Evolutionary conservation across 2,329 filamentous ascomycete genomes (phyloP), one percentile per base, ranked within the genome.

Genomic region (Pyrenophora seminiperda): DNA sequence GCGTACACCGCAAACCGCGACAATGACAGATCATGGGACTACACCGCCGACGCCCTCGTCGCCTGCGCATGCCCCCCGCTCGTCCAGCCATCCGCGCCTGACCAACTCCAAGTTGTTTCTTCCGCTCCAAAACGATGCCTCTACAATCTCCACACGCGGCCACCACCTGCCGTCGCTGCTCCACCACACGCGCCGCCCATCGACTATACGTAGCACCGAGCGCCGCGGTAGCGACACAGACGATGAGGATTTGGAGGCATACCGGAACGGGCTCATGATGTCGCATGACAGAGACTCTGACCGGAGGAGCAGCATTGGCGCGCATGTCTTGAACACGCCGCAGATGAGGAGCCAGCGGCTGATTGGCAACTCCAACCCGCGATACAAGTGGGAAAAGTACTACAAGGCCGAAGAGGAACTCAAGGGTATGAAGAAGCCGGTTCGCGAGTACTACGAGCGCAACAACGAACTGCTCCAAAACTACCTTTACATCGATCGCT

Each of bases 401-500:
- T 96, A 89, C 83, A 95, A 90, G 72, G 83, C 84, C 0, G 85
- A 91, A 22, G 86, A 88, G 20, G 82, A 95, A 68, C 77, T 97
- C 57, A 82, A 82, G 58, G 69, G 74, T 48, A 87, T 95, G 82
- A 83, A 82, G 66, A 88, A 87, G 70, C 80, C 85, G n/a, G 73
- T 95, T 53, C 88, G 91, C 38, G 69, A 87, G 66, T 97, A 96
- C 76, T 96, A 97, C 68, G 87, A 95, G 77, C 85, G 90, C 34
- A 93, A 87, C 68, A 97, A 97, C 75, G 86, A 87, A 61, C 79
- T 97, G 34, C 85, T 97, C 51, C 89, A 94, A 71, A 89, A 96
- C 70, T 97, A 97, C 71, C 80, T 95, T 56, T 97, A 95, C 71
- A 96, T 97, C 63, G 93, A 97, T 74, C 84, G 88, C 43, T 79